phyloP scores from a whole-genome alignment of 2,329 filamentous ascomycete species.

The Knoxdaviesia proteae region DNA sequence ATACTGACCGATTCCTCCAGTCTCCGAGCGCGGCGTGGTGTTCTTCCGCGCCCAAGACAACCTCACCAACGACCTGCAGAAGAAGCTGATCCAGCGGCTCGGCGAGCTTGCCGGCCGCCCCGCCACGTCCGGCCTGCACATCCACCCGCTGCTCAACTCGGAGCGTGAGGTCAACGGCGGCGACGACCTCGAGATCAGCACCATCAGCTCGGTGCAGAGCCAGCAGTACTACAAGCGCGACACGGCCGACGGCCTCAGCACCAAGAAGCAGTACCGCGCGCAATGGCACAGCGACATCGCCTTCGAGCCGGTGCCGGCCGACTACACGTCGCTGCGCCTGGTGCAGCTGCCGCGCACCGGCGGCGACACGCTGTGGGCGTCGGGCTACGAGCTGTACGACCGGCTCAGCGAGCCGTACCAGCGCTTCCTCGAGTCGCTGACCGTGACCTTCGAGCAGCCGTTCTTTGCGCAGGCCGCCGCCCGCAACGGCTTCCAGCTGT shows the following conservation, averaged over 20 bases:
- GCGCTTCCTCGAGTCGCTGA: slow-evolving; percentile 28
- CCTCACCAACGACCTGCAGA: slow-evolving; percentile 36
- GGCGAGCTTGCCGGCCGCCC: slow-evolving; percentile 40
- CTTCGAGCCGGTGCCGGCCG: slow-evolving; percentile 36
- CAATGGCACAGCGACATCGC: slow-evolving; percentile 33
- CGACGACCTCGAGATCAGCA: slow-evolving; percentile 32
- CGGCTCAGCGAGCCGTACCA: slow-evolving; percentile 27
- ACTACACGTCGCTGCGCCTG: slow-evolving; percentile 40
- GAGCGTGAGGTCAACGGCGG: slow-evolving; percentile 30
- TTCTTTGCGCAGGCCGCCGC: slow-evolving; percentile 29
- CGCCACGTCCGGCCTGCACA: slow-evolving; percentile 32
- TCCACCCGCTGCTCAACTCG: slow-evolving; percentile 36
- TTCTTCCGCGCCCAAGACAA: slow-evolving; percentile 41
- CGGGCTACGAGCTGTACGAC: slow-evolving; percentile 39
- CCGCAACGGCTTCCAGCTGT: slow-evolving; percentile 22
- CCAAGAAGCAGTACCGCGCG: slow-evolving; percentile 12
- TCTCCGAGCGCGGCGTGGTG: slow-evolving; percentile 41
- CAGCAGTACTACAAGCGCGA: slow-evolving; percentile 16
- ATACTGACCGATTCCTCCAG: slow-evolving; percentile 12
- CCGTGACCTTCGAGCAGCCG: slow-evolving; percentile 24
- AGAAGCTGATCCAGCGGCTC: slow-evolving; percentile 34
- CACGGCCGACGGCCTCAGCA: slow-evolving; percentile 8
- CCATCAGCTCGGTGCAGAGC: slow-evolving; percentile 30
- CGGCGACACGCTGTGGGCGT: slow-evolving; percentile 41
- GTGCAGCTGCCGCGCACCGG: slow-evolving; percentile 33